Evolutionary conservation across 257 asterid species (phyloP).

Genomic region (Jacaranda mimosifolia): DNA sequence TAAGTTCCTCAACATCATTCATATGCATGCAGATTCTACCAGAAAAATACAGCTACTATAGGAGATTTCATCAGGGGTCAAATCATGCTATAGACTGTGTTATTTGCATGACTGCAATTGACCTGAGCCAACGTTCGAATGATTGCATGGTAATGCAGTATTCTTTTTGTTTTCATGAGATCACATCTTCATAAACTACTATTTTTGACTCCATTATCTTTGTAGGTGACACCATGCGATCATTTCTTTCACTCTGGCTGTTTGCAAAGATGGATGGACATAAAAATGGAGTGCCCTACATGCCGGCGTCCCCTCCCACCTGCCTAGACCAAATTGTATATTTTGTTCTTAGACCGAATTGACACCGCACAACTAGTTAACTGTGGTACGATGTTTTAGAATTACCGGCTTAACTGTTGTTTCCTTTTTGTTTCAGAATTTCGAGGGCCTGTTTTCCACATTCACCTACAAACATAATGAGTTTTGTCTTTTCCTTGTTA

Average conservation of each 20-base stretch:
- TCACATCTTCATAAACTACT: background rate
- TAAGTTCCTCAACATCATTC: conserved; percentile 1
- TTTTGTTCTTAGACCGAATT: conserved; percentile 33
- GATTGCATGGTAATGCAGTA: conserved; percentile 83
- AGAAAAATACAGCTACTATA: conserved; percentile 83
- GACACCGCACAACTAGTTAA: conserved; percentile 47
- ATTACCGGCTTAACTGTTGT: background rate
- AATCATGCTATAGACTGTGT: conserved; percentile 79
- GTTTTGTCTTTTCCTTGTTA: background rate
- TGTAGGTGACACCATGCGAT: conserved; percentile 92
- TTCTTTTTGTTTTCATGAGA: background rate
- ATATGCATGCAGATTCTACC: conserved; percentile 77
- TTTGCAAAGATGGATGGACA: conserved; percentile 98
- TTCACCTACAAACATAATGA: background rate
- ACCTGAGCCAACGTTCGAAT: conserved; percentile 66
- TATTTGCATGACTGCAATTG: conserved; percentile 93
- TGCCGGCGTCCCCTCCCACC: conserved; percentile 98
- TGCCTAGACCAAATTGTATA: conserved; percentile 52
- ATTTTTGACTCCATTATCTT: conserved; percentile 7
- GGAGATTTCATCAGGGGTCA: conserved; percentile 74
- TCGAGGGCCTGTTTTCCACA: background rate
- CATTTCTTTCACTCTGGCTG: conserved; percentile 95
- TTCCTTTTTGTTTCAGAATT: background rate
- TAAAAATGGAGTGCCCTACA: conserved; percentile 99
- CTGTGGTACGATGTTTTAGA: conserved; percentile 50